These are phyloP conservation scores for Colletotrichum sp. DNA, from an alignment of 2,329 filamentous ascomycete genomes.

Conservation along the genomic window DNA sequence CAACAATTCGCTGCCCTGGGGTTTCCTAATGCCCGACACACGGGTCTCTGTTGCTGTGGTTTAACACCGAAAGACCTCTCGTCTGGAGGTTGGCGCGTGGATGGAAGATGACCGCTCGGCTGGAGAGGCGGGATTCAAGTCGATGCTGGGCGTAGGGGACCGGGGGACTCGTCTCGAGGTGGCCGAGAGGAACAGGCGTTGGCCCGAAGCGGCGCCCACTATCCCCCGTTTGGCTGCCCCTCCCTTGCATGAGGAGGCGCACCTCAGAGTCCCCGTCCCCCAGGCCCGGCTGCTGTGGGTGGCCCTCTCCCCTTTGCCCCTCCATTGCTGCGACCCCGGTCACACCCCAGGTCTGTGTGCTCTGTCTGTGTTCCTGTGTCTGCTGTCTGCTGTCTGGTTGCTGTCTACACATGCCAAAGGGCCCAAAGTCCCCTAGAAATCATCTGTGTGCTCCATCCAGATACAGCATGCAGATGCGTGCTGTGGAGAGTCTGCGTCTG, in stretches of 20 bases:
- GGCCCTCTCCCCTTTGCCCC: not conserved
- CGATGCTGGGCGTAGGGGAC: not conserved
- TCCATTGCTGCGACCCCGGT: not conserved
- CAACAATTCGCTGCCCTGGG: not conserved
- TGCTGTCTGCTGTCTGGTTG: not conserved
- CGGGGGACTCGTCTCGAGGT: conserved; percentile 9
- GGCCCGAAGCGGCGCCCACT: conserved; percentile 3
- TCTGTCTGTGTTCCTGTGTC: not conserved
- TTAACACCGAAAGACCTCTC: not conserved
- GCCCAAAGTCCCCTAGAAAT: not conserved
- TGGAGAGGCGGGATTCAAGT: not conserved
- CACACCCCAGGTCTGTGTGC: not conserved
- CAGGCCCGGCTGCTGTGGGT: not conserved
- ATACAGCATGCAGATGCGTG: not conserved
- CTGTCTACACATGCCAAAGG: not conserved
- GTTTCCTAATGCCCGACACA: not conserved
- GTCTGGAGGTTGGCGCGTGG: not conserved
- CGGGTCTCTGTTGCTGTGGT: not conserved
- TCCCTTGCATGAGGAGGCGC: not conserved
- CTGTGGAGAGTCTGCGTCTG: not conserved
- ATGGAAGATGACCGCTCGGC: not conserved
- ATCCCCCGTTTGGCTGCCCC: not conserved
- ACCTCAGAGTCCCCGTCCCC: not conserved
- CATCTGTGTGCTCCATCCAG: not conserved
- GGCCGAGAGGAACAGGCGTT: conserved; percentile 8